Evolutionary conservation across 106 monocot genomes (phyloP), one percentile per base, ranked within the genome.

Genomic region (Hemerocallis citrina): DNA sequence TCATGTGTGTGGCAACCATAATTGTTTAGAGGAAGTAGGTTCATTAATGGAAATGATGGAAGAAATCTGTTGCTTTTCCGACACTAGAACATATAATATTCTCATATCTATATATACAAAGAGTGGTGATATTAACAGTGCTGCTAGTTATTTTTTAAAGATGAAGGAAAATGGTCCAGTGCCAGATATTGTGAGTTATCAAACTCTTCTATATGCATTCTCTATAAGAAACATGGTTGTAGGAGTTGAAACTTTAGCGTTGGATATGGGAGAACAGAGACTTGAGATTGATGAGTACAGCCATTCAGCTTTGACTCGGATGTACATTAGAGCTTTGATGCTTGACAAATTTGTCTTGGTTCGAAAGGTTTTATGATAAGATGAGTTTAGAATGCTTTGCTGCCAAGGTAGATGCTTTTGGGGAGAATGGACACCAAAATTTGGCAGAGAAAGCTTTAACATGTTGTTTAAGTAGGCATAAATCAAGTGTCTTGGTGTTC

Each of bases 361-460:
- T 95, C 56, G 75, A 81, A 63, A 86, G 63, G 58, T 90, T 90
- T 49, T 43, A 39, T 35, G 45, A 74, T 50, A 74, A 36, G 20
- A 86, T 90, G 79, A 86, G 75, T 35, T 90, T 81, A 12, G 79
- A 95, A 43, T 90, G 89, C 63, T 95, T 73, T 69, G 69, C 95
- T 50, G 95, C 95, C 62, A 95, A 83, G 42, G 90, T 90, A 24
- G 89, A 95, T 74, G 89, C 95, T 23, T 95, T 83, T 84, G 95
- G 83, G 3, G 81, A 75, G 50, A 62, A 78, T 20, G 78, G 83
- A 8, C 51, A 74, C 54, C 35, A 90, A 1, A 42, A 27, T 44
- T 66, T 90, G 19, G 89, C 79, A 3, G 95, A 95, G 62, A 90
- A 79, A 36, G 86, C 74, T 3, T 90, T 81, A 15, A 5, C 3